Conservation (phyloP, 306 rosid species). For the Vigna unguiculata region DNA sequence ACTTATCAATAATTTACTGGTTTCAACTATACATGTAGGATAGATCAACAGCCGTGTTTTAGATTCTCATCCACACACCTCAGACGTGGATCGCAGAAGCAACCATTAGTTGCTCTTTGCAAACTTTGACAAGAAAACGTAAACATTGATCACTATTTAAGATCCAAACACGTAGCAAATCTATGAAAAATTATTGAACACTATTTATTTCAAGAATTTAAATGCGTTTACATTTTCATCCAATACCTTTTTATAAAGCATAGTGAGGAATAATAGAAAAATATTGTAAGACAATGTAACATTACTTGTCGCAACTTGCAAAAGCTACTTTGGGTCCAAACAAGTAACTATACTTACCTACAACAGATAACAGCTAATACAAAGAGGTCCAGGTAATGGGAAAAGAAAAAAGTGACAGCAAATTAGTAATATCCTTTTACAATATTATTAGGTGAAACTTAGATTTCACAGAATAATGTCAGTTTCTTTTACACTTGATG, state of each 20-base stretch:
- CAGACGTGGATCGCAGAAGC: background rate
- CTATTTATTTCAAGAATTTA: slow-evolving; percentile 1
- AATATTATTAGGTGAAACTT: background rate
- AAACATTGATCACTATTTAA: no score
- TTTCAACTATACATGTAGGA: background rate
- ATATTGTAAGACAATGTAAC: background rate
- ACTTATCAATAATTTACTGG: background rate
- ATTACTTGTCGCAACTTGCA: background rate
- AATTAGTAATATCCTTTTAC: background rate
- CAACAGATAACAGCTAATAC: background rate
- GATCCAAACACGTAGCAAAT: no score
- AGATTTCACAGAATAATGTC: background rate
- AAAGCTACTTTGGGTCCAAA: background rate
- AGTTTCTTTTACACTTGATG: background rate
- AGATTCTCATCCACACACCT: background rate
- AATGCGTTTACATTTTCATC: background rate
- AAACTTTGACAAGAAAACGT: no score
- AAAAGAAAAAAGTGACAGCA: background rate
- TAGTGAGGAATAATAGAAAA: background rate
- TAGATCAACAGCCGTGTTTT: background rate
- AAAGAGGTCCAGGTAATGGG: background rate
- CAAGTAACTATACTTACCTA: background rate
- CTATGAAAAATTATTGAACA: background rate
- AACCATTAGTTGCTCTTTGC: background rate
- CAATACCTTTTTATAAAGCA: background rate